Evolutionary conservation across 257 asterid species (phyloP).

Genomic region (Scutellaria baicalensis): DNA sequence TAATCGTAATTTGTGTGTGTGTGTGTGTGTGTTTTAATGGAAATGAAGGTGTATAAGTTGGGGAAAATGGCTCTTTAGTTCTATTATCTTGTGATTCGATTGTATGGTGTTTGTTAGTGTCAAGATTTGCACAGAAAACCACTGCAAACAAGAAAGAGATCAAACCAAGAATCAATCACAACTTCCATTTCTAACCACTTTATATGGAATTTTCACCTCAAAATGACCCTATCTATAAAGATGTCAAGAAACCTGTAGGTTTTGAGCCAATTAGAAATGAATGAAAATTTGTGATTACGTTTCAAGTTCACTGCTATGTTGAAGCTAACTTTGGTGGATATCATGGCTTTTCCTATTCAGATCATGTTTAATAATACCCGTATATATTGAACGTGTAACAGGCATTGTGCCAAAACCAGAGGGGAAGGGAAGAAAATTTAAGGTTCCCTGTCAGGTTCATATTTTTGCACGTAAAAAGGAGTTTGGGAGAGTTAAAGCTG

Average conservation of each 20-base stretch:
- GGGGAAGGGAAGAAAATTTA: constrained; percentile 33
- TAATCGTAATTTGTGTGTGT: neutral
- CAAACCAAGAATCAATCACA: too few species aligned
- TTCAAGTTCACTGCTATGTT: neutral
- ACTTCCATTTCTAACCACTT: too few species aligned
- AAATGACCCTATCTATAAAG: too few species aligned
- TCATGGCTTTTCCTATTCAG: neutral
- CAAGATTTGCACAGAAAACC: too few species aligned
- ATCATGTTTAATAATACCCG: neutral
- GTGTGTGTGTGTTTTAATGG: neutral
- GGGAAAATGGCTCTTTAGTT: neutral
- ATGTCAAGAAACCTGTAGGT: too few species aligned
- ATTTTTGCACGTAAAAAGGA: constrained; percentile 51
- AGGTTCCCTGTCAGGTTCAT: constrained; percentile 71
- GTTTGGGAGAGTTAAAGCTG: constrained; percentile 39
- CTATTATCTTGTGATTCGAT: neutral
- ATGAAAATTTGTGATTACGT: neutral
- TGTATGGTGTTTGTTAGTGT: neutral
- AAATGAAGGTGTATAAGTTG: neutral
- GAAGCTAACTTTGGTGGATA: neutral
- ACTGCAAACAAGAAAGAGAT: too few species aligned
- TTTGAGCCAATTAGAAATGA: too few species aligned
- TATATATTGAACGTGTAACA: constrained; percentile 19
- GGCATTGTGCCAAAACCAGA: constrained; percentile 71
- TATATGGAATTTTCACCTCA: too few species aligned